Base-by-base conservation (phyloP, 208 protist species). In the Borovskyia barvae region DNA sequence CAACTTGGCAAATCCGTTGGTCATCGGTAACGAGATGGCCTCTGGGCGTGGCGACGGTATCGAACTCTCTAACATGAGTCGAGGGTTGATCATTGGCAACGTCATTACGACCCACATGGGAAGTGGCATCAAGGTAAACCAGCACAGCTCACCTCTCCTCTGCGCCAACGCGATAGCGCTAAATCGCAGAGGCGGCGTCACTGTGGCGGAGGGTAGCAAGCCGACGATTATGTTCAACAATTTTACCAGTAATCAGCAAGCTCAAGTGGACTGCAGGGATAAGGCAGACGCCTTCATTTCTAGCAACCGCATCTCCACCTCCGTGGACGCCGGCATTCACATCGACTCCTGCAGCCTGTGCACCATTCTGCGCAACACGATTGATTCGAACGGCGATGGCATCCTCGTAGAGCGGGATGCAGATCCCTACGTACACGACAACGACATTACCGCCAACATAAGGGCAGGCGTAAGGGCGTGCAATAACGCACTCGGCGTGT, bases 11-110 rank as follows among this genome's bases (percentile, higher is more conserved):
- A 86, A 95, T 52, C 89, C 89, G 12, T 50, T 93, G 30, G 87
- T 95, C 63, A 76, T 92, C 43, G 85, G 84, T 47, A 95, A 95
- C 59, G 82, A 87, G 55, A 89, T 95, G 24, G 52, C 52, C 7
- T 60, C 48, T n/a, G 80, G 75, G 9, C 62, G 63, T 35, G 66
- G 72, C 36, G 53, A 88, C 46, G 89, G 83, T 30, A 75, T 93
- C 39, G 72, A 79, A 36, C 39, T 86, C 25, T 60, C 64, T 5
- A 74, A 58, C 51, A 57, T 89, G 61, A 72, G 76, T 30, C 72
- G 79, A 12, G 89, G 89, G 30, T 40, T 95, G 40, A 72, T 92
- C 43, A 58, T 87, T 2, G 89, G 81, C 43, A 95, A 95, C 77
- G 40, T 82, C 37, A 85, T 95, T 25, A 33, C 67, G 30, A 55